Base-by-base conservation (phyloP, 345 rosid species). In the Rhodamnia rubescens region DNA sequence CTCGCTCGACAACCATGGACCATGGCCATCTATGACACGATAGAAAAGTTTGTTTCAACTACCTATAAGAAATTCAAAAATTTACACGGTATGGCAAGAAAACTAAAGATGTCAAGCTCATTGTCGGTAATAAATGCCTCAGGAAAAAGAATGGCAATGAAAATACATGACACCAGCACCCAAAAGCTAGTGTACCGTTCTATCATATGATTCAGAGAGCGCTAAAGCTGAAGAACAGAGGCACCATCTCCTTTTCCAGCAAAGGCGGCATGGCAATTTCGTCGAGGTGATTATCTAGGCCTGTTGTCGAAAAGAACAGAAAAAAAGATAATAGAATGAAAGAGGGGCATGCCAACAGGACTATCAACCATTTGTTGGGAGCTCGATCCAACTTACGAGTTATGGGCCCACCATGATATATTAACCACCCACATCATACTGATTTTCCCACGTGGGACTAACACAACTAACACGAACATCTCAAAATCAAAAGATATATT, bases 1-100 rank as follows among this genome's bases (percentile, higher is more conserved):
- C 87, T 98, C 91, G 92, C 92, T 89, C 93, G 53, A 98, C 98
- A 87, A 94, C 98, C 95, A 94, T 89, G 97, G 99, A 78, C 99
- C 99, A 80, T 96, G 99, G 26, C 99, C 98, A 91, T 95, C 99
- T 87, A 96, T 95, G 69, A 96, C 95, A 85, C 97, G 97, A 90
- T 96, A 94, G 88, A 96, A 95, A 74, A 95, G 40, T 27, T 59
- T 59, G 40, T 59, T 59, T 59, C 20, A 59, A 27, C 0, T 59
- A 27, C 40, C 40, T 0, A 27, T 14, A 14, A 27, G 74, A 61
- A 61, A 29, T 36, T 61, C 74, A 61, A 15, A 59, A 61, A 16
- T 27, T 32, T 61, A 27, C 40, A 16, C 10, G 74, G 40, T 8
- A 29, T 29, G 74, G 11, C 40, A 61, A 61, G 74, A 61, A 29